phyloP scores from a whole-genome alignment of 108 stramenopile genomes.

The Cyclotella kingstonii region DNA sequence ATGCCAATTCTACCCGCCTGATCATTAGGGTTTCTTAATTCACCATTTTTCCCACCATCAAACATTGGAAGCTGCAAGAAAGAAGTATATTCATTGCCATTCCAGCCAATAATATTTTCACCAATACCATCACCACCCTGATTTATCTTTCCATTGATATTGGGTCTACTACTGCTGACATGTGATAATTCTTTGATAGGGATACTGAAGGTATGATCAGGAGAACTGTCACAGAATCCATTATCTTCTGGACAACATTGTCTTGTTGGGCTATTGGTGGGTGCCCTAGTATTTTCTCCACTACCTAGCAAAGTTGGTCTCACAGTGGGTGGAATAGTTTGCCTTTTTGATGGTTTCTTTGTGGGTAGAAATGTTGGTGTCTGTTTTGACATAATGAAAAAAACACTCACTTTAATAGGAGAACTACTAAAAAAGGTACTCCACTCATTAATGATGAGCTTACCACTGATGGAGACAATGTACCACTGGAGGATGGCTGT shows the following conservation, averaged over 20 bases:
- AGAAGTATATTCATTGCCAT: background rate
- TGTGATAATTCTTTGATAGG: background rate
- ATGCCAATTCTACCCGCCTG: background rate
- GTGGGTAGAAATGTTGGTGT: too few species aligned
- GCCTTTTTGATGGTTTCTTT: too few species aligned
- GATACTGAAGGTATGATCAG: background rate
- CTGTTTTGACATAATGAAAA: background rate
- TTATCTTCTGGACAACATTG: background rate
- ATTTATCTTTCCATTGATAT: constrained; percentile 3
- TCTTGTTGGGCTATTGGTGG: background rate
- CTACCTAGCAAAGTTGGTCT: too few species aligned
- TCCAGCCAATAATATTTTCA: too few species aligned
- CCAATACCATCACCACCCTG: constrained; percentile 1
- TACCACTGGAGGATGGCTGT: too few species aligned
- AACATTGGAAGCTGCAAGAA: background rate
- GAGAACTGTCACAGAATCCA: background rate
- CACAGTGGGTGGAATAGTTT: too few species aligned
- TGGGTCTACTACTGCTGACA: background rate
- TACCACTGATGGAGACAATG: background rate
- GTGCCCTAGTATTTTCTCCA: too few species aligned
- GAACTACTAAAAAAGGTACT: background rate
- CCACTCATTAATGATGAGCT: background rate
- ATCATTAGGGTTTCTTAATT: background rate
- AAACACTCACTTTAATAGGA: background rate
- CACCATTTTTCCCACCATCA: background rate